Percentiles rank a stretch among this genome's conserved stretches.
Conservation (phyloP, 1,139 yeast genomes). For the Lodderomyces beijingensis region DNA sequence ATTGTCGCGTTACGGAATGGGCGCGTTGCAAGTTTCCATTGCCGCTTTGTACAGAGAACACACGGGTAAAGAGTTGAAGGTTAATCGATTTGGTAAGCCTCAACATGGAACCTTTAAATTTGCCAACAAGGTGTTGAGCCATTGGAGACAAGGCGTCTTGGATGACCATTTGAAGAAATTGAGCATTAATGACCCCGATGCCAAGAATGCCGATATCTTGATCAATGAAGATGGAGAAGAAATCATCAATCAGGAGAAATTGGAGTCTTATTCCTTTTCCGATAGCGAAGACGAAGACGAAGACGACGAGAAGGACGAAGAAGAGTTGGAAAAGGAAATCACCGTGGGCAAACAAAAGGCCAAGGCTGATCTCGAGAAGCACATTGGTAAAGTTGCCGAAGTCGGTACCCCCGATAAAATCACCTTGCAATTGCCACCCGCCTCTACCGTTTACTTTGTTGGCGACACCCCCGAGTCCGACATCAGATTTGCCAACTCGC, state of each 20-base stretch:
- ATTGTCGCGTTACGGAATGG: conserved; percentile 82
- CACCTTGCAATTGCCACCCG: conserved; percentile 67
- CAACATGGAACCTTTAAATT: conserved; percentile 78
- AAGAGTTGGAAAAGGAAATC: conserved; percentile 2
- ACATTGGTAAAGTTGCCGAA: conserved; percentile 29
- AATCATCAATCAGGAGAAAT: conserved; percentile 41
- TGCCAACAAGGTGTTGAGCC: conserved; percentile 69
- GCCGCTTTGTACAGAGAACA: conserved; percentile 79
- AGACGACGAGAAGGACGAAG: conserved; percentile 13
- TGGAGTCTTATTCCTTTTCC: conserved; percentile 32
- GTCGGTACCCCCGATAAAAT: conserved; percentile 34
- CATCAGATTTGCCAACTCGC: conserved; percentile 81
- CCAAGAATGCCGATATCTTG: conserved; percentile 44
- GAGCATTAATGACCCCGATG: conserved; percentile 42
- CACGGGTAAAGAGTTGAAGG: conserved; percentile 73
- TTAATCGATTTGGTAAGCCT: conserved; percentile 80
- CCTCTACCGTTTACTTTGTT: conserved; percentile 80
- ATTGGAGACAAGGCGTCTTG: conserved; percentile 75
- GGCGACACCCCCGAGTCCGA: conserved; percentile 94
- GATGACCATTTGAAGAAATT: conserved; percentile 66
- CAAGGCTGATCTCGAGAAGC: conserved; percentile 8
- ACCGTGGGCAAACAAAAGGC: conserved; percentile 11
- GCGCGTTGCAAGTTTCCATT: conserved; percentile 79
- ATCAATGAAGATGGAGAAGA: conserved; percentile 48
- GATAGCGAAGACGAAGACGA: conserved; percentile 25